Evolutionary conservation across 2,329 filamentous ascomycete species (phyloP), one percentile per base, ranked within the genome.

Genomic region (Fusarium anthophilum): DNA sequence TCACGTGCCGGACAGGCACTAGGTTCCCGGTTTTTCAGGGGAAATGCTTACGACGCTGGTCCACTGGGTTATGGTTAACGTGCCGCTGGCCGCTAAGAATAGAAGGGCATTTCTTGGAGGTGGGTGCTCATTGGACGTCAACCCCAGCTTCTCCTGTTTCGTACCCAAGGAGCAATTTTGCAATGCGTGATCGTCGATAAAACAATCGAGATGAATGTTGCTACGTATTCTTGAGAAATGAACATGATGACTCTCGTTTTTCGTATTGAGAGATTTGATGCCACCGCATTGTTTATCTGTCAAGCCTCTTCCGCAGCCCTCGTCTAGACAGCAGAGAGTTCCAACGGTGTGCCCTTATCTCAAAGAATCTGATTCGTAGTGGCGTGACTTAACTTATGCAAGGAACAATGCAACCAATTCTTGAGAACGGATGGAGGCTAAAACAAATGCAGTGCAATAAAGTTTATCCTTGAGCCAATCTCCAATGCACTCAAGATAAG

Each of bases 21-120:
- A 66, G 62, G 50, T 71, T 69, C 73, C 72, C 67, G 45, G 76
- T 70, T 71, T 76, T 74, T 56, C 76, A 78, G 76, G 76, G 76
- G 74, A 74, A 72, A 66, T 63, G 63, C 67, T 70, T 70, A 68
- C 67, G 63, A 70, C 66, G 74, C 73, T 73, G 68, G 43, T 47
- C 70, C 62, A 65, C 56, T 45, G 45, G 38, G 32, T 37, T 54
- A 56, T 74, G 74, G 76, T 63, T 66, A 50, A 45, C 58, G 64
- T 61, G 55, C 55, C 26, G 55, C 35, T 15, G 59, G 59, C 56
- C 70, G 56, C 76, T 72, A 69, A 76, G 73, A 78, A 78, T 78
- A 78, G 76, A 66, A 68, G 24, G 28, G 12, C 35, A 32, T 63
- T 63, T 66, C 56, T 48, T 63, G 48, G 43, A 35, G 35, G 41